Percentiles rank a stretch among this genome's conserved stretches.
Conservation (phyloP, 1,284 basidiomycete genomes). For the Fomitopsis pinicola region DNA sequence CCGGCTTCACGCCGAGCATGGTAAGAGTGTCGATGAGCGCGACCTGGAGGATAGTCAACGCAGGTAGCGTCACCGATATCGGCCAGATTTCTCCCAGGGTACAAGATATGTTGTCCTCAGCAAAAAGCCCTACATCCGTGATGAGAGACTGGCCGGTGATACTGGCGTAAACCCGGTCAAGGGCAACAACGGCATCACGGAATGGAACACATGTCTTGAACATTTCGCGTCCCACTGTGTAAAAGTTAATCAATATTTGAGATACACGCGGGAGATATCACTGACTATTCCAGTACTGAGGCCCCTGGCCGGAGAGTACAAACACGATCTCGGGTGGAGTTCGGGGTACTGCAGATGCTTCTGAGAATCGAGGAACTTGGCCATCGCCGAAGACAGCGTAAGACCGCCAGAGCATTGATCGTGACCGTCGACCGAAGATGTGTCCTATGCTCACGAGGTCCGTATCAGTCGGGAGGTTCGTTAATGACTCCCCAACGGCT, state of each 20-base stretch:
- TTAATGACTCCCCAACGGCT: constrained; percentile 2
- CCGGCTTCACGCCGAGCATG: constrained; percentile 31
- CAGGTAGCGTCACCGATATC: constrained; percentile 30
- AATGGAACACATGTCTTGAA: constrained; percentile 32
- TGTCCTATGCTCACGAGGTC: too few relatives aligned
- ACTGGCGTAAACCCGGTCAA: constrained; percentile 30
- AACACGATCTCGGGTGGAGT: constrained; percentile 28
- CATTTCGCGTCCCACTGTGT: constrained; percentile 15
- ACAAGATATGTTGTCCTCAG: constrained; percentile 19
- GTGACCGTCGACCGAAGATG: constrained; percentile 23
- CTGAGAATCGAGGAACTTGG: constrained; percentile 11
- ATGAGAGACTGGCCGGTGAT: constrained; percentile 33
- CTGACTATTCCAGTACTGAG: constrained; percentile 8
- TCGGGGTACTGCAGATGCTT: constrained; percentile 23
- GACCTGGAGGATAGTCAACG: constrained; percentile 40
- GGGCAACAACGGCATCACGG: constrained; percentile 30
- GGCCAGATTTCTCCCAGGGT: constrained; percentile 17
- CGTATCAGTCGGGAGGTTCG: neutral
- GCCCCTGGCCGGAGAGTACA: constrained; percentile 9
- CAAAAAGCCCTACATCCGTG: constrained; percentile 29
- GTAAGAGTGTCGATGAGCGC: constrained; percentile 37
- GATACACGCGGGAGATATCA: neutral
- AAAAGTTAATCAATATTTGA: neutral
- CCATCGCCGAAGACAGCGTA: constrained; percentile 10
- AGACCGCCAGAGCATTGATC: constrained; percentile 33